Evolutionary conservation across 1,284 basidiomycete genomes (phyloP).

Genomic region (Rhodotorula sp.): DNA sequence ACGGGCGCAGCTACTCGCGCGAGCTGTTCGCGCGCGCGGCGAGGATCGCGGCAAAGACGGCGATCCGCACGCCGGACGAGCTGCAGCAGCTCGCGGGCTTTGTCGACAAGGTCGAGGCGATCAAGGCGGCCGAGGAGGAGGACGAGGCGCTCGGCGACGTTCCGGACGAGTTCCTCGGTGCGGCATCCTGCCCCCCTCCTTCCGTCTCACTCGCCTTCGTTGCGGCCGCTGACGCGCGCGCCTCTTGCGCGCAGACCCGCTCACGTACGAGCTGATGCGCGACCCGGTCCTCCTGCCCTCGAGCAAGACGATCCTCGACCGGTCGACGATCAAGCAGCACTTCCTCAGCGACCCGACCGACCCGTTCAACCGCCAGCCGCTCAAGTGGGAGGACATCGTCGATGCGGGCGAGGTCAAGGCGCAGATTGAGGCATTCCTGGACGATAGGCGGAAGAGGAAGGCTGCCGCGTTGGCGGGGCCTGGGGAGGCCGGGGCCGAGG

Average conservation of each 20-base stretch:
- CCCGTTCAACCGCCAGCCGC: slow-evolving; percentile 54
- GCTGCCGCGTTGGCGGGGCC: background rate
- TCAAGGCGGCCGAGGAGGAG: slow-evolving; percentile 76
- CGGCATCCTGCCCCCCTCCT: slow-evolving; percentile 31
- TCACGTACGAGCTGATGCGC: slow-evolving; percentile 93
- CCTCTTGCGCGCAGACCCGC: slow-evolving; percentile 64
- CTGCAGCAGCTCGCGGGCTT: slow-evolving; percentile 72
- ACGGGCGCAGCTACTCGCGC: slow-evolving; percentile 87
- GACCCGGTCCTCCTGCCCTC: slow-evolving; percentile 91
- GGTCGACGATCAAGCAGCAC: slow-evolving; percentile 90
- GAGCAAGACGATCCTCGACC: slow-evolving; percentile 78
- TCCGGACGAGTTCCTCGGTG: slow-evolving; percentile 93
- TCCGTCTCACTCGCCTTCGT: slow-evolving; percentile 3
- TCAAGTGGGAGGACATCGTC: slow-evolving; percentile 53
- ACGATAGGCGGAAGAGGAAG: slow-evolving; percentile 26
- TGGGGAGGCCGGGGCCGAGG: background rate
- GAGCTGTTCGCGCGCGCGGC: slow-evolving; percentile 82
- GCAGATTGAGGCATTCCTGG: slow-evolving; percentile 38
- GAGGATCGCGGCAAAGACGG: slow-evolving; percentile 65
- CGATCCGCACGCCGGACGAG: slow-evolving; percentile 78
- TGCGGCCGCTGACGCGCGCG: background rate
- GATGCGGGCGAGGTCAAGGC: slow-evolving; percentile 37
- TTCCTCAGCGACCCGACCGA: slow-evolving; percentile 75
- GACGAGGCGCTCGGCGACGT: slow-evolving; percentile 86
- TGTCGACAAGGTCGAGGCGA: slow-evolving; percentile 80